These are phyloP conservation scores for Colletotrichum chlorophyti DNA, from an alignment of 2,329 filamentous ascomycete species.

Conservation along the genomic window DNA sequence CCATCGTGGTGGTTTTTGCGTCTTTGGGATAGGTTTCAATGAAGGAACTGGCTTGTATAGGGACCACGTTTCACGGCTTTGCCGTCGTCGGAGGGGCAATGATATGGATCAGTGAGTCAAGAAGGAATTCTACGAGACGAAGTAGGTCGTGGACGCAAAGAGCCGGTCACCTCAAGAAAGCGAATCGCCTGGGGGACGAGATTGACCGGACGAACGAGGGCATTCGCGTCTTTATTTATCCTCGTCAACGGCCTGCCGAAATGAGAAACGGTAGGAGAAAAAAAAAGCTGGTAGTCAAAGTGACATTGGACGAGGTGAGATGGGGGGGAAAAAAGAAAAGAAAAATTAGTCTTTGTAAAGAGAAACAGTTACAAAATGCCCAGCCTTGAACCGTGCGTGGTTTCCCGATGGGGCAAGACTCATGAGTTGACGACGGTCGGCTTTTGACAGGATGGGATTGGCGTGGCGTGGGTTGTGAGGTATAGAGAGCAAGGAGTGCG, in stretches of 20 bases:
- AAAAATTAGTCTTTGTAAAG: neutral
- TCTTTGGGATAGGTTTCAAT: no score
- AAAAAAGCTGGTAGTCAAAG: conserved; percentile 6
- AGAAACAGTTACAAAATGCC: conserved; percentile 4
- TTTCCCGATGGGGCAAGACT: neutral
- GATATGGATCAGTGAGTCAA: no score
- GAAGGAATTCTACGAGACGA: no score
- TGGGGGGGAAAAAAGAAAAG: neutral
- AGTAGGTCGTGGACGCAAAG: no score
- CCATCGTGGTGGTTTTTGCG: conserved; percentile 35
- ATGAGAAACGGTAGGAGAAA: neutral
- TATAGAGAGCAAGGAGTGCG: no score
- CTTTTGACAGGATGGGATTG: conserved; percentile 9
- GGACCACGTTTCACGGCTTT: no score
- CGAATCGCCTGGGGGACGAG: neutral
- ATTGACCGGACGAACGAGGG: conserved; percentile 3
- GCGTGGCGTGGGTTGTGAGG: neutral
- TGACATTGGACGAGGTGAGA: neutral
- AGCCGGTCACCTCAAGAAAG: neutral
- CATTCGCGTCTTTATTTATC: conserved; percentile 25
- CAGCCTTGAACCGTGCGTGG: conserved; percentile 14
- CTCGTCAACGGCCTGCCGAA: neutral
- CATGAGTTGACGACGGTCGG: neutral
- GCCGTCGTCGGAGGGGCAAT: no score
- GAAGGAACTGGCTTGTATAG: no score